Evolutionary conservation across 1,284 basidiomycete genomes (phyloP), one percentile per base, ranked within the genome.

Genomic region (Amylostereum areolatum): DNA sequence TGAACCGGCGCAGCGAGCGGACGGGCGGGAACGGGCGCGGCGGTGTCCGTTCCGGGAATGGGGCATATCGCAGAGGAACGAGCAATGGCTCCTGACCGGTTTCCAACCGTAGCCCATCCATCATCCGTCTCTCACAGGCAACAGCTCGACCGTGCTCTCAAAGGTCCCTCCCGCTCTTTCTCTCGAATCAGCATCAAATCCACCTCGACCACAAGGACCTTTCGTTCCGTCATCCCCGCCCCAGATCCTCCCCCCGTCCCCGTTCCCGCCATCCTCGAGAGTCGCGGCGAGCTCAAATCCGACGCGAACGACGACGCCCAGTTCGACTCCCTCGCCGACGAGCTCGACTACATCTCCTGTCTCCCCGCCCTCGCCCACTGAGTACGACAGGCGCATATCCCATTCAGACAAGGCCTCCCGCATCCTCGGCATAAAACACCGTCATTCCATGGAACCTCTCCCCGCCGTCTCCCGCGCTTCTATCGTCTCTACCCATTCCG

Each of bases 401-500:
- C 54, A 61, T 37, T 56, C 59, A 50, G 71, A 73, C 61, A 73
- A 89, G 66, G 85, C 86, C 10, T 81, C 85, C 24, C 74, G 85
- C 55, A 72, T 89, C 51, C 77, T 89, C 41, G 86, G 86, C 52
- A 83, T 89, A 57, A 70, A 73, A 45, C 87, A 88, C 62, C 74
- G 78, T 52, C 75, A 70, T 62, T 82, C 81, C 50, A 89, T 90
- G 88, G 86, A 89, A 61, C 86, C 86, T 55, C 84, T 90, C 56
- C 85, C 85, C 39, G 85, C 81, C 28, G 82, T 82, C 10, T 73
- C 78, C 52, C 78, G 86, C 56, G 82, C 77, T 48, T 89, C 86
- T 35, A 78, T 90, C 56, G 79, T 87, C 52, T 88, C 87, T 18
- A 85, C 82, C 46, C 85, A 81, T 62, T 89, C 86, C 42, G 78